These are phyloP conservation scores for Hyphodiscus hymeniophilus DNA, from an alignment of 495 filamentous ascomycete species.

Conservation along the genomic window DNA sequence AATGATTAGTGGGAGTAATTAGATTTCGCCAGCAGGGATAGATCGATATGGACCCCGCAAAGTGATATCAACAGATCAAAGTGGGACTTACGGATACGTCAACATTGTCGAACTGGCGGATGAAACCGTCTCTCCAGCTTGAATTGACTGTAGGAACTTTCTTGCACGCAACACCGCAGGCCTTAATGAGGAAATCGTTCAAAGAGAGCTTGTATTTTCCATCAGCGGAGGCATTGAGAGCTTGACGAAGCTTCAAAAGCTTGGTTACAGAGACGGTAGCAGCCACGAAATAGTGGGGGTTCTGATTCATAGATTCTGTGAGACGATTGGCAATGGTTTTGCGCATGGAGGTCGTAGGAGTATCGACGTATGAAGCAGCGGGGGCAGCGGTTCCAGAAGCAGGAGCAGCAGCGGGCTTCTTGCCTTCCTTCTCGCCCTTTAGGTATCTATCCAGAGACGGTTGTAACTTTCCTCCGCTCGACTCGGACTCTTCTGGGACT, in stretches of 20 bases:
- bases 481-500: slow-evolving; percentile 60
- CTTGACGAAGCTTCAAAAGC: slow-evolving; percentile 90
- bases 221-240: slow-evolving; percentile 78
- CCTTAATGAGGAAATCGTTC: slow-evolving; percentile 99
- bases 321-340: slow-evolving; percentile 94
- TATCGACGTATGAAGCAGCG: slow-evolving; percentile 70
- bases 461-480: slow-evolving; percentile 69
- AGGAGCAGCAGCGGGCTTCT: slow-evolving; percentile 53
- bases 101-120: slow-evolving; percentile 84
- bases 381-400: slow-evolving; percentile 39
- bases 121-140: slow-evolving; percentile 81
- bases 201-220: slow-evolving; percentile 98
- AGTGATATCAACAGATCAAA: neutral
- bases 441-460: slow-evolving; percentile 74
- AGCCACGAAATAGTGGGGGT: slow-evolving; percentile 97
- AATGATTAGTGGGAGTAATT: neutral
- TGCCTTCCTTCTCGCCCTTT: slow-evolving; percentile 79
- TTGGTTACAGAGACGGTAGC: slow-evolving; percentile 81
- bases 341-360: slow-evolving; percentile 84
- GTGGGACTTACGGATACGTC: slow-evolving; percentile 54
- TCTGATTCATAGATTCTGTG: slow-evolving; percentile 79
- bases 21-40: no score
- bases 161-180: slow-evolving; percentile 74
- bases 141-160: slow-evolving; percentile 96
- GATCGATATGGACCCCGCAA: no score